Conservation (phyloP, 2,329 filamentous ascomycete species). For the Talaromyces sp. region DNA sequence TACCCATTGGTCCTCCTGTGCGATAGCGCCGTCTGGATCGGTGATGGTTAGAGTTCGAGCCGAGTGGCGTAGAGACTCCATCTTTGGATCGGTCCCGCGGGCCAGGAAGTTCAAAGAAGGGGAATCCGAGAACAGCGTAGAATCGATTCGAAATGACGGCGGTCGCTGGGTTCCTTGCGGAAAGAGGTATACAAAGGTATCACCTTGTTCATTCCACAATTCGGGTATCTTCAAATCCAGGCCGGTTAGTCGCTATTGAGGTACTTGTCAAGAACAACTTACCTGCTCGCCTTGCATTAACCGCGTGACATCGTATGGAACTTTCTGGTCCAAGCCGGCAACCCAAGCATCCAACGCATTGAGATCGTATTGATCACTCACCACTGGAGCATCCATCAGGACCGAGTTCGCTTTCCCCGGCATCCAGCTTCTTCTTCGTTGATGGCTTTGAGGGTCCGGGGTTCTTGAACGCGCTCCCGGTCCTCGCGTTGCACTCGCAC, state of each 20-base stretch:
- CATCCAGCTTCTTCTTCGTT: constrained; percentile 45
- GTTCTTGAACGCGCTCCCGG: constrained; percentile 27
- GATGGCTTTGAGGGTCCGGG: constrained; percentile 21
- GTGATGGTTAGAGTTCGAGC: constrained; percentile 30
- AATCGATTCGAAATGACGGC: constrained; percentile 60
- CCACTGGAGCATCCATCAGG: background rate
- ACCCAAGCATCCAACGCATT: constrained; percentile 54
- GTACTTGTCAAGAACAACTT: constrained; percentile 22
- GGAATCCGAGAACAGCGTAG: constrained; percentile 56
- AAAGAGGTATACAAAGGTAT: constrained; percentile 61
- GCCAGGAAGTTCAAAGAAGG: constrained; percentile 53
- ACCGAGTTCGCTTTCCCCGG: constrained; percentile 32
- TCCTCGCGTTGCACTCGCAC: constrained; percentile 19
- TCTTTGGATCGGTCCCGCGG: constrained; percentile 50
- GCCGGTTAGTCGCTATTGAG: background rate
- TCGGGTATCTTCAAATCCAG: constrained; percentile 47
- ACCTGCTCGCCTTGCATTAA: constrained; percentile 53
- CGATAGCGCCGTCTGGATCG: constrained; percentile 30
- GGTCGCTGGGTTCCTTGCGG: constrained; percentile 54
- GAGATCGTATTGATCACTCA: constrained; percentile 20
- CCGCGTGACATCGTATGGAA: constrained; percentile 53
- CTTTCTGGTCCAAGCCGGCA: constrained; percentile 54
- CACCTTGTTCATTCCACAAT: constrained; percentile 60
- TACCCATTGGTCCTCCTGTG: constrained; percentile 30
- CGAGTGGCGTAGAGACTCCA: constrained; percentile 33